Base-by-base conservation (phyloP, 2,329 filamentous ascomycete species). In the Fusarium nisikadoi region DNA sequence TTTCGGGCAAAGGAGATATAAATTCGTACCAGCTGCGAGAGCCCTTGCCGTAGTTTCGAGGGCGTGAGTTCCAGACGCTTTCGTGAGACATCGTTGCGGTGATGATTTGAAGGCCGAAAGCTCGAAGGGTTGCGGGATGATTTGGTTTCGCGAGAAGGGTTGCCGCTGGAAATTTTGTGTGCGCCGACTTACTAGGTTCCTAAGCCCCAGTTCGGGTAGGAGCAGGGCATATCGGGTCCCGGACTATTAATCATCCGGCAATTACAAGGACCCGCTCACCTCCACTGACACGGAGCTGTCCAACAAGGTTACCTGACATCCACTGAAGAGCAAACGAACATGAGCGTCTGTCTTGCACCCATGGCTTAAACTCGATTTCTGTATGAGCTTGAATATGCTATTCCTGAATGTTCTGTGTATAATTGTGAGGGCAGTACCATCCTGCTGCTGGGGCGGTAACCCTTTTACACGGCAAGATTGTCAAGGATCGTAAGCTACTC, bases 21-120 rank as follows among this genome's bases (percentile, higher is more conserved):
- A 19, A 42, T 49, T 79, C 93, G 84, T 94, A 98, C 95, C 95
- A 98, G 84, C 87, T 86, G 86, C 95, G 93, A 86, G 93, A 89
- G 88, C 95, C 95, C 92, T 98, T 98, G 90, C 95, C 95, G 91
- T 97, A 97, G 85, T 86, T 94, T 87, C 95, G 93, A 83, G 96
- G 96, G 86, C 96, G 95, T 83, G 94, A 97, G 92, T 97, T 97
- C 95, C 95, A 99, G 88, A 98, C 94, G 84, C 93, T 94, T 90
- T 98, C 95, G 94, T 89, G 88, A 87, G 86, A 89, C 88, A 89
- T 90, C 79, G 81, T 89, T 83, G 81, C 83, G 82, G 80, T 80
- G 72, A 77, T 82, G 76, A 73, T 74, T 74, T 76, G 75, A 65
- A 73, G 75, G 68, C 74, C 73, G 77, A 75, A 76, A 77, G 68